A percentile compares a stretch with the other conserved stretches of the same genome.
Evolutionary conservation across 1,284 basidiomycete genomes (phyloP).

Genomic region (Meripilus lineatus): DNA sequence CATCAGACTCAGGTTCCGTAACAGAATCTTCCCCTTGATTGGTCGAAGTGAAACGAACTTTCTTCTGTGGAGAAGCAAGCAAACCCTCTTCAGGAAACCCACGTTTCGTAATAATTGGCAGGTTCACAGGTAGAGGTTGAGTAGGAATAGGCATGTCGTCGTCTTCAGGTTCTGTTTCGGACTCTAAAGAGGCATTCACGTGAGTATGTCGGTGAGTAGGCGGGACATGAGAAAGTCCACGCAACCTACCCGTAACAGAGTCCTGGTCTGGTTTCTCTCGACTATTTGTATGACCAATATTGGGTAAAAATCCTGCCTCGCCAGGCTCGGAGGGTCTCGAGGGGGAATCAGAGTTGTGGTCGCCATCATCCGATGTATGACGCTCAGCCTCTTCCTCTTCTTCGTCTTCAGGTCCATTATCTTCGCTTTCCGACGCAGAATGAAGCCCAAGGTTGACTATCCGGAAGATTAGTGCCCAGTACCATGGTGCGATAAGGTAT

Average conservation of each 20-base stretch:
- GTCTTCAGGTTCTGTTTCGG: slow-evolving; percentile 7
- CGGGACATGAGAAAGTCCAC: not conserved
- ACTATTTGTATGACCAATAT: not conserved
- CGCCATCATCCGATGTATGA: not conserved
- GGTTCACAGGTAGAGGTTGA: not conserved
- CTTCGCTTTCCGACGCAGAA: not conserved
- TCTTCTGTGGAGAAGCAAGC: not conserved
- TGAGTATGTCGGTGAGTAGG: not conserved
- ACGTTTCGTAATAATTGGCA: not conserved
- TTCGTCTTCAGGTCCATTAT: not conserved
- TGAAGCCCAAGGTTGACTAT: no score
- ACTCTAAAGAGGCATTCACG: not conserved
- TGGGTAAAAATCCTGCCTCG: not conserved
- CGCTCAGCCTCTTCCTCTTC: slow-evolving; percentile 11
- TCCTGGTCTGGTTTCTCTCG: not conserved
- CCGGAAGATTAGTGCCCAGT: no score
- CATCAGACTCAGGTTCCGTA: slow-evolving; percentile 20
- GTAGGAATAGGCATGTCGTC: slow-evolving; percentile 5
- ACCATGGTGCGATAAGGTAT: no score
- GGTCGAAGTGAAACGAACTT: not conserved
- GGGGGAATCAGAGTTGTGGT: not conserved
- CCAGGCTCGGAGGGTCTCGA: not conserved
- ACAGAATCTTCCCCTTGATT: slow-evolving; percentile 17
- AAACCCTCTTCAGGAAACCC: not conserved
- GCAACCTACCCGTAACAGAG: slow-evolving; percentile 2